Evolutionary conservation across 2,329 filamentous ascomycete species (phyloP).

Genomic region (Immersiporthe knoxdaviesiana): DNA sequence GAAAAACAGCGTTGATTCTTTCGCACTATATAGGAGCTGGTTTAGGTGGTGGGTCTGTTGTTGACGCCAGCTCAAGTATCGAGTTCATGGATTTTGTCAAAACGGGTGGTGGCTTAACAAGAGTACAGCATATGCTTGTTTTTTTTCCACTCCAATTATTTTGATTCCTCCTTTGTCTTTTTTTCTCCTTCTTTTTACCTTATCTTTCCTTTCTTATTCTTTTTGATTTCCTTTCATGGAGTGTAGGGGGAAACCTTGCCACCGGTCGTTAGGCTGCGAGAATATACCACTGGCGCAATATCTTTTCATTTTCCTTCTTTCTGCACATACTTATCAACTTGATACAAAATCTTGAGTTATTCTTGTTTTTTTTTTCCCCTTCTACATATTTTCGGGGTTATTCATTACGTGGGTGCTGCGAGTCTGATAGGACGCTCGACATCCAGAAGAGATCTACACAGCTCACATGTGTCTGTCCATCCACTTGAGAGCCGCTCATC

Average conservation of each 20-base stretch:
- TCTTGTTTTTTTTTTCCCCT: background rate
- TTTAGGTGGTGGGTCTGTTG: background rate
- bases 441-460: background rate
- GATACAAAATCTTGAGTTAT: background rate
- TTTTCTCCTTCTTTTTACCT: background rate
- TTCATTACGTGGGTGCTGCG: background rate
- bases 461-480: background rate
- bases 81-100: background rate
- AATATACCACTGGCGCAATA: slow-evolving; percentile 15
- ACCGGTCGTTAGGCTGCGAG: slow-evolving; percentile 2
- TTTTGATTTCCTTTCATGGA: background rate
- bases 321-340: no score
- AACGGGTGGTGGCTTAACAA: background rate
- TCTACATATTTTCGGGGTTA: background rate
- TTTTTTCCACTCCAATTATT: no score
- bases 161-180: no score
- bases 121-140: background rate
- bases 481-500: no score
- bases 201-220: background rate
- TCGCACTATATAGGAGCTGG: background rate
- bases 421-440: background rate
- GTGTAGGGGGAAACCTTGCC: background rate
- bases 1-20: background rate
- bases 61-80: background rate
- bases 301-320: background rate